Evolutionary conservation across 768 basidiomycete species (phyloP), one percentile per base, ranked within the genome.

Genomic region (Tylopilus subfusipes): DNA sequence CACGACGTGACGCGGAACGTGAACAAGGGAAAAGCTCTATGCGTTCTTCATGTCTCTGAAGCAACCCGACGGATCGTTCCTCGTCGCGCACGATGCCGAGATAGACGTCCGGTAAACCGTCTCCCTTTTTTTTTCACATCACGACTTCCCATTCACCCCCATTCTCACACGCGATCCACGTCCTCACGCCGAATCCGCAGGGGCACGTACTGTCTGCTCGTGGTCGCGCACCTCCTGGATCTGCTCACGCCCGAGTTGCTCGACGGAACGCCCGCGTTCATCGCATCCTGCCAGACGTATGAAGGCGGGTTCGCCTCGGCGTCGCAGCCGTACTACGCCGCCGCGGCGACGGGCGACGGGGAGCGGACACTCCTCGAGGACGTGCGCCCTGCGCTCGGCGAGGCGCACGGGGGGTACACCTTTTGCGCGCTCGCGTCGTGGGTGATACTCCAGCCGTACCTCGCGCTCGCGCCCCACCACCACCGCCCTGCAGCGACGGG

Each of bases 331-430:
- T 86, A 84, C 55, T 81, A 81, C 58, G 62, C 72, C 16, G 60
- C 72, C 24, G 12, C 33, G 14, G 14, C 5, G 8, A 13, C 33
- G 8, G 36, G 5, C 18, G 52, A 51, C 16, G 47, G 16, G n/a
- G 52, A 33, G 4, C 42, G 29, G n/a, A 56, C 71, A 2, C 43
- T 77, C 21, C 69, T 82, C 39, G 61, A 71, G 3, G 67, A 69
- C 3, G 80, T 85, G 1, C 80, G 87, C 0, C 90, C 94, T 0
- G 77, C 88, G 0, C 83, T 97, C 21, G 96, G 96, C 11, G 97
- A 99, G 72, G 94, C 97, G 0, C 97, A 99, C 59, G 97, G 97
- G 8, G 97, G 97, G 0, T 98, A 99, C 72, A 93, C 96, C 0
- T 97, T 93, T 69, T 99, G 97, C 67, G 84, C 92, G 9, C 76